These are phyloP conservation scores for Sporisorium exsertum DNA, from an alignment of 1,284 basidiomycete genomes.

Conservation along the genomic window DNA sequence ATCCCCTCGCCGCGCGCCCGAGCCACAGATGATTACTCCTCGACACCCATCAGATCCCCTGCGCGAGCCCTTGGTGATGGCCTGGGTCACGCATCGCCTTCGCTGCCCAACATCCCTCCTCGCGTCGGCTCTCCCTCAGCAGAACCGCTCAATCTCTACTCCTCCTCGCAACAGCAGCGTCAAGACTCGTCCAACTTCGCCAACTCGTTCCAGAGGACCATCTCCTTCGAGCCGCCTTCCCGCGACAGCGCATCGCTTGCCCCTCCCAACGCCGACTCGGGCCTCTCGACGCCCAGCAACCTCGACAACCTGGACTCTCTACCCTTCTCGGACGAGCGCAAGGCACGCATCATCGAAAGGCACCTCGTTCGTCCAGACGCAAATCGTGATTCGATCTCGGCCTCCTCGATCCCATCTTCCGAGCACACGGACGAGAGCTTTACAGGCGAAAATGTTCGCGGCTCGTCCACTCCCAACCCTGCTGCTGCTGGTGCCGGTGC, in stretches of 20 bases:
- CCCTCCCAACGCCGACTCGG: constrained; percentile 41
- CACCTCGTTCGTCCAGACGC: constrained; percentile 49
- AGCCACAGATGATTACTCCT: constrained; percentile 8
- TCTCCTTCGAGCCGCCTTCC: constrained; percentile 39
- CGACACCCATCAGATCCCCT: constrained; percentile 43
- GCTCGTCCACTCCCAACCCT: constrained; percentile 21
- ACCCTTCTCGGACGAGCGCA: constrained; percentile 62
- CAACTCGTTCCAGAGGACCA: constrained; percentile 25
- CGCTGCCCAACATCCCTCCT: constrained; percentile 56
- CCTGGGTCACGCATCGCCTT: constrained; percentile 36
- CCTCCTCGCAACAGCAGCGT: constrained; percentile 40
- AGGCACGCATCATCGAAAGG: constrained; percentile 60
- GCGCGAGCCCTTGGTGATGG: constrained; percentile 32
- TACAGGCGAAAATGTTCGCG: constrained; percentile 16
- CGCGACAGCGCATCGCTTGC: constrained; percentile 43
- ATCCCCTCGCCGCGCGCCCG: constrained; percentile 18
- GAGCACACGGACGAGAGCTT: constrained; percentile 35
- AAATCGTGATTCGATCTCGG: constrained; percentile 47
- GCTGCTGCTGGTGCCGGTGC: constrained; percentile 5
- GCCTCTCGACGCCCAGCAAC: constrained; percentile 52
- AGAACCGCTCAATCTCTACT: constrained; percentile 36
- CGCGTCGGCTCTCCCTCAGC: constrained; percentile 51
- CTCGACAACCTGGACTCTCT: constrained; percentile 56
- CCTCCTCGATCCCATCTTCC: constrained; percentile 33
- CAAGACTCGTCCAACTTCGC: constrained; percentile 26